Conservation (phyloP, 768 basidiomycete genomes). For the Leccinum imitatum region DNA sequence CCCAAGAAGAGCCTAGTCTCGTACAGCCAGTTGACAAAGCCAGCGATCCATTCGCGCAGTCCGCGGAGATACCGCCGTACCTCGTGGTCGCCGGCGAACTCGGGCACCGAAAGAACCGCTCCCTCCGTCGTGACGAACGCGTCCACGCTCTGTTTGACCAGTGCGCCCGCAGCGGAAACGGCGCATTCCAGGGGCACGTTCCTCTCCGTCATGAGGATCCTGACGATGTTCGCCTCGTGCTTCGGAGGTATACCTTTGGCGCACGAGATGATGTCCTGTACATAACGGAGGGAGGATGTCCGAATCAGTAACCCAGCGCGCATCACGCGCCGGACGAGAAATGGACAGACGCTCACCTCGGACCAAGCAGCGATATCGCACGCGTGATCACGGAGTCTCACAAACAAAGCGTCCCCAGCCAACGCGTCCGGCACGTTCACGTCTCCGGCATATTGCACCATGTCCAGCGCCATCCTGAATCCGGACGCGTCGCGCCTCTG, state of each 20-base stretch:
- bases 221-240: constrained; percentile 47
- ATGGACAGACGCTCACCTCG: constrained; percentile 41
- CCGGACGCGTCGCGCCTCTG: constrained; percentile 50
- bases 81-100: constrained; percentile 23
- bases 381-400: constrained; percentile 39
- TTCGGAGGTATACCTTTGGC: constrained; percentile 42
- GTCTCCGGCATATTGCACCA: constrained; percentile 55
- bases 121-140: constrained; percentile 29
- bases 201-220: constrained; percentile 45
- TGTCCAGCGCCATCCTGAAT: constrained; percentile 46
- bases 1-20: constrained; percentile 63
- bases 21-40: constrained; percentile 63
- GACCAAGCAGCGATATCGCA: constrained; percentile 53
- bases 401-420: constrained; percentile 28
- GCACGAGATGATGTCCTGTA: constrained; percentile 60
- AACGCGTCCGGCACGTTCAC: constrained; percentile 36
- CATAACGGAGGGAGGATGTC: neutral
- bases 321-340: neutral
- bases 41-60: constrained; percentile 54
- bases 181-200: constrained; percentile 51
- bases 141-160: constrained; percentile 31
- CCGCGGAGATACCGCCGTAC: constrained; percentile 44
- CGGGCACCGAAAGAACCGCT: constrained; percentile 16
- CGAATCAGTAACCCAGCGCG: neutral
- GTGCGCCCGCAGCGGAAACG: constrained; percentile 18